Evolutionary conservation across 257 asterid genomes (phyloP).

Genomic region (Osmanthus fragrans): DNA sequence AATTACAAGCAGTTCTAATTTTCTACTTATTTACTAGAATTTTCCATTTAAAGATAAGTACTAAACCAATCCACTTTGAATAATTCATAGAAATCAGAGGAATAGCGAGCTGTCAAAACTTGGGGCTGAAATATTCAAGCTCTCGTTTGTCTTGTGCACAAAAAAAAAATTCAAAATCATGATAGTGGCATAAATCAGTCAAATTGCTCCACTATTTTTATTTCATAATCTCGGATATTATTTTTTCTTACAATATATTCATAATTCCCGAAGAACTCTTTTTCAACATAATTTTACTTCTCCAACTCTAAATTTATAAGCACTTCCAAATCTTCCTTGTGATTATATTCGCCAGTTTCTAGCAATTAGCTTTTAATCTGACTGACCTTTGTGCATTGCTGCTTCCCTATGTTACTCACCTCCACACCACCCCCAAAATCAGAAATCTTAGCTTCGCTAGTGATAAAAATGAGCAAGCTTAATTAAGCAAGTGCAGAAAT

Average conservation of each 20-base stretch:
- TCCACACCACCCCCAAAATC: not conserved
- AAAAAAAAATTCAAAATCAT: not conserved
- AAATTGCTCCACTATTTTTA: not conserved
- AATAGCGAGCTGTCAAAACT: not conserved
- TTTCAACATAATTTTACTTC: not conserved
- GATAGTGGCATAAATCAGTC: not conserved
- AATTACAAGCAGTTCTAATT: not conserved
- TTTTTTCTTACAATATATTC: not conserved
- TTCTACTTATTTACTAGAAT: not conserved
- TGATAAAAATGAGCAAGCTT: not conserved
- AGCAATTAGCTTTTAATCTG: not conserved
- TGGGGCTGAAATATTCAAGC: not conserved
- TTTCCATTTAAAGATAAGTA: not conserved
- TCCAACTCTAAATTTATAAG: not conserved
- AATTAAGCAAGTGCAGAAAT: not conserved
- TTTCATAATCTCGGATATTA: not conserved
- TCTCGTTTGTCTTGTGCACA: not conserved
- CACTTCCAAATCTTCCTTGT: not conserved
- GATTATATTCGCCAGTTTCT: not conserved
- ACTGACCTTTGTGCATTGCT: not conserved
- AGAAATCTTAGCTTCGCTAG: not conserved
- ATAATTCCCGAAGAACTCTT: not conserved
- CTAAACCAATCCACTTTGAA: not conserved
- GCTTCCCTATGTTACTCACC: not conserved
- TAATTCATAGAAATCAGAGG: not conserved